phyloP scores from a whole-genome alignment of 805 yeast species.

The Torulaspora delbrueckii region DNA sequence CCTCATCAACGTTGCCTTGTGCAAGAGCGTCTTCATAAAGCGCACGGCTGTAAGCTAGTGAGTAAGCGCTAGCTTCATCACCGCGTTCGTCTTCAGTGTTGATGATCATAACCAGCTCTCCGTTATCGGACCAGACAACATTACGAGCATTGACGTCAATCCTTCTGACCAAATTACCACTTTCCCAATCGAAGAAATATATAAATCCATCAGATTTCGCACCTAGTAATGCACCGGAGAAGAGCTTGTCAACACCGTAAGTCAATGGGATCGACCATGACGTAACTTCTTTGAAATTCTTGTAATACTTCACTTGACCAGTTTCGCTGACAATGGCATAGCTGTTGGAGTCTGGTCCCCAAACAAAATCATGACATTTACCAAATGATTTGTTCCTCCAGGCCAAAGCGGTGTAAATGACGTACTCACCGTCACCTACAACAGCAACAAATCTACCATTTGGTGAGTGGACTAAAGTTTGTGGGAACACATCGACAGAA shows the following conservation, averaged over 20 bases:
- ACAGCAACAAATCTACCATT: constrained; percentile 97
- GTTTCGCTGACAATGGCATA: constrained; percentile 76
- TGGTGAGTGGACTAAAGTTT: constrained; percentile 83
- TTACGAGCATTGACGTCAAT: constrained; percentile 80
- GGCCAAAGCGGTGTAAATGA: constrained; percentile 91
- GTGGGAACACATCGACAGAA: constrained; percentile 89
- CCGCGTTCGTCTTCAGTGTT: constrained; percentile 44
- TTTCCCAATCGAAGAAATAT: constrained; percentile 91
- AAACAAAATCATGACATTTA: constrained; percentile 80
- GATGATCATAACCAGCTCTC: constrained; percentile 76
- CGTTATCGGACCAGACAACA: constrained; percentile 89
- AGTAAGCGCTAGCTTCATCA: constrained; percentile 55
- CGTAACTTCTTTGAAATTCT: constrained; percentile 78
- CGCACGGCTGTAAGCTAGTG: constrained; percentile 68
- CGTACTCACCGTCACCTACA: constrained; percentile 96
- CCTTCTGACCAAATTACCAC: constrained; percentile 77
- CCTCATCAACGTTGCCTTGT: constrained; percentile 56
- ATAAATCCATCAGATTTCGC: constrained; percentile 79
- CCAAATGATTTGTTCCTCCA: constrained; percentile 97
- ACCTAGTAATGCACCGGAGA: constrained; percentile 85
- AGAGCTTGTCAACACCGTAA: constrained; percentile 72
- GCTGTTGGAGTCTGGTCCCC: constrained; percentile 88
- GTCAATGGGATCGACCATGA: constrained; percentile 58
- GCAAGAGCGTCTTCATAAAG: constrained; percentile 58
- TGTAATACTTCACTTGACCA: constrained; percentile 62